Evolutionary conservation across 2,329 filamentous ascomycete genomes (phyloP).

Genomic region (Scytalidium lignicola): DNA sequence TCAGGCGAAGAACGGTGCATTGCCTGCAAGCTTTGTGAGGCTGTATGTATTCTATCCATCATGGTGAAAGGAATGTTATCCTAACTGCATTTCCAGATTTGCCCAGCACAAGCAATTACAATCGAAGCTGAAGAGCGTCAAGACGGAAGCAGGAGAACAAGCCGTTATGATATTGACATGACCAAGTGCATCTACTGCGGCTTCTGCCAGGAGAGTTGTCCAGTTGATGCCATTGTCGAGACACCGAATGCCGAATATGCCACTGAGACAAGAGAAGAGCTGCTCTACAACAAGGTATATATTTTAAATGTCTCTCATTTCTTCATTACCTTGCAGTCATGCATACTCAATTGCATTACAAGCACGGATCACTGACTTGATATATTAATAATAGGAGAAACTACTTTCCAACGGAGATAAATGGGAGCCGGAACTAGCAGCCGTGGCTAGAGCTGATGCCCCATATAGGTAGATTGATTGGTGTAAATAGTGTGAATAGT

Average conservation of each 20-base stretch:
- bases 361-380: background rate
- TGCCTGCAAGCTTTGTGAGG: slow-evolving; percentile 99
- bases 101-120: slow-evolving; percentile 96
- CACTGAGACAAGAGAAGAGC: slow-evolving; percentile 79
- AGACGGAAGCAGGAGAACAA: slow-evolving; percentile 91
- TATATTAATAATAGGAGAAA: slow-evolving; percentile 59
- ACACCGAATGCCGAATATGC: slow-evolving; percentile 71
- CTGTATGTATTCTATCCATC: slow-evolving; percentile 38
- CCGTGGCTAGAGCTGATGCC: slow-evolving; percentile 85
- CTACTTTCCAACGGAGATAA: slow-evolving; percentile 84
- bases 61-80: background rate
- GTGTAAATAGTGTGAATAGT: background rate
- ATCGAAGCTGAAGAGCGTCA: slow-evolving; percentile 98
- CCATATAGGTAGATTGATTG: slow-evolving; percentile 65
- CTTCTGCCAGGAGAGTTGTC: slow-evolving; percentile 98
- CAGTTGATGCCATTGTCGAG: slow-evolving; percentile 89
- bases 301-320: too few relatives aligned
- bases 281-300: slow-evolving; percentile 87
- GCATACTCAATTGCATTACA: too few relatives aligned
- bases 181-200: slow-evolving; percentile 99
- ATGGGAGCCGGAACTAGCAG: slow-evolving; percentile 97
- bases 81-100: slow-evolving; percentile 52
- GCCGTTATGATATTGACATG: slow-evolving; percentile 99
- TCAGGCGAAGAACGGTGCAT: slow-evolving; percentile 98
- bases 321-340: too few relatives aligned